A percentile compares a stretch with the other conserved stretches of the same genome.
phyloP scores from a whole-genome alignment of 768 basidiomycete species.

The Megacollybia marginata region DNA sequence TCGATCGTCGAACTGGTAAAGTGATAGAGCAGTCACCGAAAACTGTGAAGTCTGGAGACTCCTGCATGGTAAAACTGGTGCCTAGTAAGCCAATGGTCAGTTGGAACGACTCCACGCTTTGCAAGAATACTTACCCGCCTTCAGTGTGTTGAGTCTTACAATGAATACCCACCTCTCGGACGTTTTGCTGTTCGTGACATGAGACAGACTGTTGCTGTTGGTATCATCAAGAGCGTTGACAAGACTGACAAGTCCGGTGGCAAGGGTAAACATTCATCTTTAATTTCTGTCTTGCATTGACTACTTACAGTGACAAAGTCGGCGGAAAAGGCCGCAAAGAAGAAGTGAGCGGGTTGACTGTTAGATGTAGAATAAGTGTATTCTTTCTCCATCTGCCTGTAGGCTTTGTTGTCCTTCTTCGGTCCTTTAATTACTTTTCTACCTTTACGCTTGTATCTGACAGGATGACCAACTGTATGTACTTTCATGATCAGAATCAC shows the following conservation, averaged over 20 bases:
- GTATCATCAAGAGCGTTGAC: slow-evolving; percentile 97
- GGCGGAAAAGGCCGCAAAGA: slow-evolving; percentile 93
- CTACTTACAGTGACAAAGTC: slow-evolving; percentile 72
- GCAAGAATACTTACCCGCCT: neutral
- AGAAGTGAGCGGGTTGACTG: slow-evolving; percentile 45
- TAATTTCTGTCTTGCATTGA: neutral
- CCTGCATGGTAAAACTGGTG: slow-evolving; percentile 96
- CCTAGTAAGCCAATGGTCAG: slow-evolving; percentile 89
- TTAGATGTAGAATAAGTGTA: slow-evolving; percentile 70
- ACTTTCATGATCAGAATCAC: no score
- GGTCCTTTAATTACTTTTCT: slow-evolving; percentile 12
- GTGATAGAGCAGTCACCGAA: slow-evolving; percentile 83
- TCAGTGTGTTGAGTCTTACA: slow-evolving; percentile 79
- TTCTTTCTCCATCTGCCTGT: slow-evolving; percentile 35
- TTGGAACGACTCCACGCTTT: slow-evolving; percentile 2
- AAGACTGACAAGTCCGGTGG: slow-evolving; percentile 87
- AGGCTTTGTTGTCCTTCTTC: slow-evolving; percentile 24
- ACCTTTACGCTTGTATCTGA: slow-evolving; percentile 33
- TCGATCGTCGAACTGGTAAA: slow-evolving; percentile 98
- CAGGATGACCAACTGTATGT: no score
- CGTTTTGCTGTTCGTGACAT: slow-evolving; percentile 99
- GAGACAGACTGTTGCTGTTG: slow-evolving; percentile 98
- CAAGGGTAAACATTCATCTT: slow-evolving; percentile 51
- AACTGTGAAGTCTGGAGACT: slow-evolving; percentile 99
- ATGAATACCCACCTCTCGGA: slow-evolving; percentile 98